Conservation (phyloP, 257 asterid genomes). For the Linaria vulgaris region DNA sequence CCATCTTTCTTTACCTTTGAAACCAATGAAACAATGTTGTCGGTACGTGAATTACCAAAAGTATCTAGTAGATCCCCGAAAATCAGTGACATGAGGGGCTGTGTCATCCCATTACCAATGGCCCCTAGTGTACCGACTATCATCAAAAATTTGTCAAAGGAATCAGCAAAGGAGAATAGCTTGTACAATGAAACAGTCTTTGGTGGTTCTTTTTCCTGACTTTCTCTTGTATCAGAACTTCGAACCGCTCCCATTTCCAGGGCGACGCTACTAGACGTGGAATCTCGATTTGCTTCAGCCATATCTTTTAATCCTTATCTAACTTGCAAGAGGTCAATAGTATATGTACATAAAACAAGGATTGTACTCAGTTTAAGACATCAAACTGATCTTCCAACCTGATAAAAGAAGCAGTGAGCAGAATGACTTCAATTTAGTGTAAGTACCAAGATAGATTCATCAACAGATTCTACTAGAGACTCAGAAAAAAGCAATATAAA, state of each 20-base stretch:
- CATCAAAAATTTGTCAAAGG: constrained; percentile 41
- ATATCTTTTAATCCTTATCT: constrained; percentile 9
- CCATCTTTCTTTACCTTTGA: constrained; percentile 30
- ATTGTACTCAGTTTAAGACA: constrained; percentile 8
- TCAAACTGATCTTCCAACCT: not conserved
- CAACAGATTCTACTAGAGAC: not conserved
- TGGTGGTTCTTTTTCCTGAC: constrained; percentile 5
- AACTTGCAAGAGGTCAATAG: not conserved
- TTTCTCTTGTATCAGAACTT: constrained; percentile 4
- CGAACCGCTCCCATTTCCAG: constrained; percentile 6
- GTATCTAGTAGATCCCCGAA: constrained; percentile 36
- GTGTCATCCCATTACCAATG: constrained; percentile 37
- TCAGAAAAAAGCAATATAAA: not conserved
- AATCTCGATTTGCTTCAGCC: constrained; percentile 12
- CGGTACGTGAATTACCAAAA: constrained; percentile 28
- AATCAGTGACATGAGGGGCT: constrained; percentile 37
- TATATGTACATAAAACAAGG: not conserved
- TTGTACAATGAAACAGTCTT: constrained; percentile 32
- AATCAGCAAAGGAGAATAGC: constrained; percentile 48
- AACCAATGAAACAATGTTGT: constrained; percentile 20
- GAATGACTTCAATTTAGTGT: not conserved
- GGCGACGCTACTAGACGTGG: constrained; percentile 7
- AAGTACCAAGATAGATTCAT: constrained; percentile 1
- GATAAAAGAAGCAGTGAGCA: not conserved
- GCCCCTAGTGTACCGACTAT: constrained; percentile 44